Evolutionary conservation across 1,139 yeast species (phyloP), one percentile per base, ranked within the genome.

Genomic region (Pichia sp.): DNA sequence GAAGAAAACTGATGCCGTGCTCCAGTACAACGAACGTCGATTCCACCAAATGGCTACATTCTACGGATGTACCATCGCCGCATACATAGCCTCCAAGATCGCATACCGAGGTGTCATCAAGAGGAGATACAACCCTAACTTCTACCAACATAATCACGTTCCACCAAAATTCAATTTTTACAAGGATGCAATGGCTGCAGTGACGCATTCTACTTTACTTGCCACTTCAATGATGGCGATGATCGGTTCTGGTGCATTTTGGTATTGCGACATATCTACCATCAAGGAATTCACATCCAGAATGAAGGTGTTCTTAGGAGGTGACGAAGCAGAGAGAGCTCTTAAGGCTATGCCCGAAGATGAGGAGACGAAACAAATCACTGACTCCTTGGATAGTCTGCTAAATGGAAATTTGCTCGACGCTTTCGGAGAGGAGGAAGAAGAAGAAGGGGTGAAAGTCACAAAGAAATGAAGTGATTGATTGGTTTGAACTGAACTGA

Each of bases 171-270:
- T 81, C 55, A 81, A 82, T 34, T 77, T 82, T 56, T 77, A 85
- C 42, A 72, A 76, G 34, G 96, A 88, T 58, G 96, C 96, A 2
- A 76, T 86, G 21, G 77, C 77, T 25, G 97, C 96, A 0, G 87
- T 88, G 5, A 77, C 83, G 0, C 78, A 85, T 27, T 94, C 95
- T 0, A 74, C 94, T 0, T 60, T 83, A 32, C 62, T 87, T 21
- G 84, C 96, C 8, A 70, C 78, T 1, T 72, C 86, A 2, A 74
- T 86, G 0, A 72, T 83, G 49, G 72, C 85, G 5, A 82, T 85
- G 83, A 60, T 74, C 9, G 64, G 78, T 3, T 73, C 85, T 29
- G 94, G 95, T 3, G 67, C 76, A 1, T 79, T 86, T 46, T 86
- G 96, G 94, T 66, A 79, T 21, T 65, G 72, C 57, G 94, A 86